These are phyloP conservation scores for Kodamaea sp. DNA, from an alignment of 1,139 yeast genomes.

Conservation along the genomic window DNA sequence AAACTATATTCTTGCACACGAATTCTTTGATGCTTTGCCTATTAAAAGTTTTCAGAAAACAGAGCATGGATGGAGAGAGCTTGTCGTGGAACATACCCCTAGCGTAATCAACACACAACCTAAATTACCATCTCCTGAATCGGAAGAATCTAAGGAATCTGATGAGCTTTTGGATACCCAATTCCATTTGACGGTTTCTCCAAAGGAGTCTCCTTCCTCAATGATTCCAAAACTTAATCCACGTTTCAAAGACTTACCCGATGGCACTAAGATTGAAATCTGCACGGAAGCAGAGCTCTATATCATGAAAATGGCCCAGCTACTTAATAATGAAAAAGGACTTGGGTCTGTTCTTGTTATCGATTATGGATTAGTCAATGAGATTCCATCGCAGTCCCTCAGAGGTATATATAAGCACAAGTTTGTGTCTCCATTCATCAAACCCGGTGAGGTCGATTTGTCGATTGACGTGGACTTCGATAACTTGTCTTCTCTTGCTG, in stretches of 20 bases:
- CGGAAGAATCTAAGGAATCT: constrained; percentile 1
- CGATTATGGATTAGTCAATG: constrained; percentile 72
- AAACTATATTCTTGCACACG: constrained; percentile 77
- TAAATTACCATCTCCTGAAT: constrained; percentile 22
- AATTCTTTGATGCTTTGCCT: constrained; percentile 86
- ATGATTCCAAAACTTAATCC: constrained; percentile 53
- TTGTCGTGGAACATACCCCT: constrained; percentile 58
- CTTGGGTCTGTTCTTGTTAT: constrained; percentile 69
- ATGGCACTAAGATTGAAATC: constrained; percentile 65
- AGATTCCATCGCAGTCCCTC: constrained; percentile 67
- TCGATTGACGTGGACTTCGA: constrained; percentile 84
- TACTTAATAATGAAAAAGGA: constrained; percentile 32
- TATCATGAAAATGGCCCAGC: constrained; percentile 45
- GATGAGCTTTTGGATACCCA: constrained; percentile 34
- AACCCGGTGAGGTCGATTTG: constrained; percentile 80
- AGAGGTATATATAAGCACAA: constrained; percentile 76
- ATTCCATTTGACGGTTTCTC: constrained; percentile 62
- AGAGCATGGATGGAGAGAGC: constrained; percentile 74
- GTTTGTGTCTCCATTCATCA: constrained; percentile 72
- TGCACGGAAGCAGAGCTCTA: constrained; percentile 73
- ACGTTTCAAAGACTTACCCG: constrained; percentile 56
- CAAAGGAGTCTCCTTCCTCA: constrained; percentile 66
- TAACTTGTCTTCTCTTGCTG: constrained; percentile 41
- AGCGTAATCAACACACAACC: constrained; percentile 43
- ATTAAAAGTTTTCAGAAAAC: constrained; percentile 69